Conservation (phyloP, 345 rosid species). For the Salix exigua region DNA sequence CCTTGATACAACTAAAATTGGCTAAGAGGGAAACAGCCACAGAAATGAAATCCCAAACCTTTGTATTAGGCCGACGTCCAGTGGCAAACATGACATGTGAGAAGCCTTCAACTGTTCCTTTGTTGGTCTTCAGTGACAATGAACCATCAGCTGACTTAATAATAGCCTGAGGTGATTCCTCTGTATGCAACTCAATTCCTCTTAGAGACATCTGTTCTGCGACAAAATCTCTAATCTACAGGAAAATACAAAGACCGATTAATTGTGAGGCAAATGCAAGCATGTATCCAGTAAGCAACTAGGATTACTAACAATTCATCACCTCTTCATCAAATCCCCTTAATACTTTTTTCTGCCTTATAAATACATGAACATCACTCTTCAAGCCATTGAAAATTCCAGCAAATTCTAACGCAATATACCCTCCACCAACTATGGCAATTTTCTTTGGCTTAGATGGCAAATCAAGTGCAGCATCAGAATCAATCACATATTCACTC, state of each 20-base stretch:
- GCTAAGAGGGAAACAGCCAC: background rate
- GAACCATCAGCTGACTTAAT: conserved; percentile 74
- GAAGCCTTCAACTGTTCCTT: conserved; percentile 80
- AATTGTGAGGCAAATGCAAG: background rate
- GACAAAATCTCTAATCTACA: conserved; percentile 86
- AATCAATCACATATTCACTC: conserved; percentile 74
- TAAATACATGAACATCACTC: conserved; percentile 89
- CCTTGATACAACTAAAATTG: background rate
- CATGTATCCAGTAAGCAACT: background rate
- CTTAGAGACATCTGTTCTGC: conserved; percentile 82
- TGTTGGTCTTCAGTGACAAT: conserved; percentile 73
- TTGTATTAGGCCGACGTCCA: conserved; percentile 85
- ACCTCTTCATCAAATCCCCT: conserved; percentile 98
- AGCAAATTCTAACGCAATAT: conserved; percentile 85
- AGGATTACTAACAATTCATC: conserved; percentile 12
- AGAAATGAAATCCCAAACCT: conserved; percentile 43
- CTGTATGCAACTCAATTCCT: conserved; percentile 86
- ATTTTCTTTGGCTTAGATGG: conserved; percentile 75
- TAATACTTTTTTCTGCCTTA: conserved; percentile 82
- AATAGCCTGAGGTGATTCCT: conserved; percentile 84
- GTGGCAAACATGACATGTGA: conserved; percentile 98
- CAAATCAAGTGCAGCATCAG: conserved; percentile 96
- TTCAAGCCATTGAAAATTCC: conserved; percentile 79
- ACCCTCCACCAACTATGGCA: conserved; percentile 91
- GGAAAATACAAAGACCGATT: background rate